Percentiles rank a stretch among this genome's conserved stretches.
phyloP scores from a whole-genome alignment of 106 monocot genomes.

The Dendrobium nobile region DNA sequence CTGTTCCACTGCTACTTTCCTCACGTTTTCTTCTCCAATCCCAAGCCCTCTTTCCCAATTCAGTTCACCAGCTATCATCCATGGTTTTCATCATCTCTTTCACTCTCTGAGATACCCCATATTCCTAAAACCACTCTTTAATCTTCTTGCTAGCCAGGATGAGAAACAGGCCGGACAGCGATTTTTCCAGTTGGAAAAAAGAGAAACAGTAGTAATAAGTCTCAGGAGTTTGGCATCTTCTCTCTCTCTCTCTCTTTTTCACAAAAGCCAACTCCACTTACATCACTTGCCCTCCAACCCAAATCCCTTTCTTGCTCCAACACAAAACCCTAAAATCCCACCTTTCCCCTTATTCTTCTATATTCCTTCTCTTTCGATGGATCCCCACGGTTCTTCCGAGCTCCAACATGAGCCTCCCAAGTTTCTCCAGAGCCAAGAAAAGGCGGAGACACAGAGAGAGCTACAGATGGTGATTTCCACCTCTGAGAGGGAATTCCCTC shows the following conservation, averaged over 20 bases:
- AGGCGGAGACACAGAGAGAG: neutral
- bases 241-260: neutral
- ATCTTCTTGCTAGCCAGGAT: neutral
- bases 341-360: neutral
- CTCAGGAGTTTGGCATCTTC: neutral
- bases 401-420: neutral
- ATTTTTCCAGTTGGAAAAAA: neutral
- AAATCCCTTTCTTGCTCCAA: neutral
- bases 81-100: neutral
- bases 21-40: neutral
- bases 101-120: neutral
- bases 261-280: neutral
- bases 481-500: constrained; percentile 4
- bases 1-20: neutral
- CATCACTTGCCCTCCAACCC: no score
- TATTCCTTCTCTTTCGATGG: neutral
- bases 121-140: neutral
- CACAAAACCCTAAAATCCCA: neutral
- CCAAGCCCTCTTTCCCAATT: neutral
- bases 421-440: neutral
- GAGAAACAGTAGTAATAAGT: neutral
- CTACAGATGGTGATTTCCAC: constrained; percentile 6
- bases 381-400: constrained; percentile 2
- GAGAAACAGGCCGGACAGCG: neutral
- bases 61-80: neutral